Base-by-base conservation (phyloP, 768 basidiomycete genomes). In the Pleurotus eryngii region DNA sequence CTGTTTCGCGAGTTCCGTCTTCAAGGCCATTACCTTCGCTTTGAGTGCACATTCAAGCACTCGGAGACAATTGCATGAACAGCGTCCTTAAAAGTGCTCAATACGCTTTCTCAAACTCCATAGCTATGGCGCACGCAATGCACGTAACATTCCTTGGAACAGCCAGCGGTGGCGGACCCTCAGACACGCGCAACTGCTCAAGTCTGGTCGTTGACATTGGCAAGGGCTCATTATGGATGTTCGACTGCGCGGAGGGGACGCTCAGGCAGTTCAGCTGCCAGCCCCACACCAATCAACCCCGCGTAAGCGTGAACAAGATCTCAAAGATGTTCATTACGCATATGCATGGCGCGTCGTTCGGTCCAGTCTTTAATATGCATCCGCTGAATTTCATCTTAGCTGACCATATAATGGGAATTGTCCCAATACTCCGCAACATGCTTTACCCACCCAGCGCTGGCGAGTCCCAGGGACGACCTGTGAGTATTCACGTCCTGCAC, bases 201-300 rank as follows among this genome's bases (percentile, higher is more conserved):
- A 86, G 86, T 24, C 80, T 90, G 3, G 80, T 87, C 38, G 80
- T 85, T 40, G 82, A 85, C 63, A 69, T 87, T 8, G 77, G 76
- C 8, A 74, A 84, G 60, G 78, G 80, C 15, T 74, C 80, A 7
- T 71, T 89, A 22, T 91, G 89, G 88, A 86, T 92, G 86, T 79
- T 92, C 18, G 90, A 92, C 67, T 90, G 90, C 70, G 90, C 88
- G 12, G 89, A 92, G 70, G 91, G 91, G 37, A 91, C 90, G 11
- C 71, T 81, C 12, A 76, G 87, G 24, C 90, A 92, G 65, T 85
- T 92, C 60, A 70, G 74, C 15, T 69, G 73, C 4, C 85, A 88
- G 57, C 82, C 84, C 55, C 62, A 30, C 58, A 63, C 63, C 60
- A 60, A 42, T 55, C 68, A 60, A 48, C 63, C 64, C 40, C 63